Conservation (phyloP, 352 stramenopile species). For the Phytophthora cactorum region DNA sequence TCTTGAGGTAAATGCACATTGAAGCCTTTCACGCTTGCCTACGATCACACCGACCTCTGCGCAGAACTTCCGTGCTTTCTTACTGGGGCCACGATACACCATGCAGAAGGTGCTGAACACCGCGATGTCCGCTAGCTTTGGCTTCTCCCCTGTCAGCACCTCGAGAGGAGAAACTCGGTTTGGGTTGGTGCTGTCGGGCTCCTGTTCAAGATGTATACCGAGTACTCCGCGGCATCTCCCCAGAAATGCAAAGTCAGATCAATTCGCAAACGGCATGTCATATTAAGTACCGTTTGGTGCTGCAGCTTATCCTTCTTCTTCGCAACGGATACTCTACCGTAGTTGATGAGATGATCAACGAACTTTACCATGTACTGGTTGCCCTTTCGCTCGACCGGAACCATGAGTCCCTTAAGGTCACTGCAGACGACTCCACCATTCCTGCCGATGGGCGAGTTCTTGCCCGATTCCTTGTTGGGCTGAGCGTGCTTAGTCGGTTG, state of each 20-base stretch:
- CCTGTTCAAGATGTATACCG: background rate
- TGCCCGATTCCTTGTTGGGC: slow-evolving; percentile 8
- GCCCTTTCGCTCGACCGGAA: background rate
- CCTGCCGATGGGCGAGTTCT: slow-evolving; percentile 11
- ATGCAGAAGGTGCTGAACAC: slow-evolving; percentile 3
- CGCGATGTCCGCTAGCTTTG: background rate
- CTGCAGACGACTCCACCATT: slow-evolving; percentile 19
- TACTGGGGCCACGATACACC: background rate
- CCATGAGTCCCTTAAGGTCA: slow-evolving; percentile 17
- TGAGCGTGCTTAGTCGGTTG: slow-evolving; percentile 8
- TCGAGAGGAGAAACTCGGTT: background rate
- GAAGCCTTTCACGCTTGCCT: slow-evolving; percentile 7
- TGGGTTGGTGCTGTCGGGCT: background rate
- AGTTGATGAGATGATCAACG: slow-evolving; percentile 16
- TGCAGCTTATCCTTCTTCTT: slow-evolving; percentile 6
- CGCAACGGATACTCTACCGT: slow-evolving; percentile 14
- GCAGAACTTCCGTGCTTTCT: background rate
- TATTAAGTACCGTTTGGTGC: no score
- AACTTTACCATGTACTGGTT: slow-evolving; percentile 27
- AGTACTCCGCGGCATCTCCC: background rate
- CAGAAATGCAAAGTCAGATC: background rate
- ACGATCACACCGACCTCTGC: background rate
- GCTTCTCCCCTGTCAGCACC: background rate
- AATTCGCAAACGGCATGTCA: background rate
- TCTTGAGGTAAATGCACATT: slow-evolving; percentile 3